Conservation (phyloP, 306 rosid genomes). For the Cicer judaicum region DNA sequence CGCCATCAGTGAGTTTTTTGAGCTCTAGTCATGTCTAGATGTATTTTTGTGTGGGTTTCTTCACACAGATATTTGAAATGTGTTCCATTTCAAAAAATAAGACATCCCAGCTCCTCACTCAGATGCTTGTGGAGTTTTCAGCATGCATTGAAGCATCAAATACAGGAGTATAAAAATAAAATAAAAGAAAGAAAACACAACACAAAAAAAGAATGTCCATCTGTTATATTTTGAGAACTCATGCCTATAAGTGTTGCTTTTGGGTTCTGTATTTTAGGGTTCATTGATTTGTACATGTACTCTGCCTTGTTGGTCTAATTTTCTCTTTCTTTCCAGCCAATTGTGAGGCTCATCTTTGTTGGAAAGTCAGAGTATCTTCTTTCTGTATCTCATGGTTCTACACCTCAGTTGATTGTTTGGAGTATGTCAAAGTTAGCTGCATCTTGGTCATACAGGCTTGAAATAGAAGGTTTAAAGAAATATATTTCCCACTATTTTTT, state of each 20-base stretch:
- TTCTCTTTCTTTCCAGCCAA: slow-evolving; percentile 60
- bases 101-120: slow-evolving; percentile 20
- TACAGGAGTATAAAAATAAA: background rate
- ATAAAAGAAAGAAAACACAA: background rate
- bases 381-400: slow-evolving; percentile 71
- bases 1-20: slow-evolving; percentile 55
- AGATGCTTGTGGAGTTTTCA: slow-evolving; percentile 10
- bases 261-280: slow-evolving; percentile 25
- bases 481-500: slow-evolving; percentile 24
- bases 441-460: slow-evolving; percentile 88
- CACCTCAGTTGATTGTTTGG: slow-evolving; percentile 78
- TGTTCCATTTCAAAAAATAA: slow-evolving; percentile 21
- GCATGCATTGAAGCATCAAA: slow-evolving; percentile 33
- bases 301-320: slow-evolving; percentile 6
- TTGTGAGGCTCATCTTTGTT: slow-evolving; percentile 68
- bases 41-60: slow-evolving; percentile 20
- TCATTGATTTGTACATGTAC: slow-evolving; percentile 12
- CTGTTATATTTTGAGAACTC: slow-evolving; percentile 12
- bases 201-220: background rate
- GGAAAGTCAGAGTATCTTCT: slow-evolving; percentile 82
- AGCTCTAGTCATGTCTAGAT: slow-evolving; percentile 28
- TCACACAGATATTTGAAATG: slow-evolving; percentile 2
- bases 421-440: slow-evolving; percentile 65
- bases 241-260: slow-evolving; percentile 25
- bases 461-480: slow-evolving; percentile 70